Evolutionary conservation across 225 moss, liverwort and hornwort species (phyloP).

Genomic region (Polytrichum formosum): DNA sequence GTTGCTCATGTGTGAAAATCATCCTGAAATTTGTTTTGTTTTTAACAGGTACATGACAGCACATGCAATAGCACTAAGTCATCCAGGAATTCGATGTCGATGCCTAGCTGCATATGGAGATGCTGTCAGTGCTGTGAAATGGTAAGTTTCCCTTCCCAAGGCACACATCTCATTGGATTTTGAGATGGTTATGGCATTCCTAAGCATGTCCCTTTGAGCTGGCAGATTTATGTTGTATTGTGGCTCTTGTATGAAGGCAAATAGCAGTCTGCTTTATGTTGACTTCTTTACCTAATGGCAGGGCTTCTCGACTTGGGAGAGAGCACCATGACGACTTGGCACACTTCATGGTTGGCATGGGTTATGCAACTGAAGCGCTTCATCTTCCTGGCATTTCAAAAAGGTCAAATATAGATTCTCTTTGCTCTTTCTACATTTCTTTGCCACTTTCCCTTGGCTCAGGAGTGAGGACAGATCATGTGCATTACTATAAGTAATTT

Average conservation of each 20-base stretch:
- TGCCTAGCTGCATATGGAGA: constrained; percentile 99
- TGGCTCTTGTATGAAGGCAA: no score
- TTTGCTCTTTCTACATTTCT: no score
- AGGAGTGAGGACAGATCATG: no score
- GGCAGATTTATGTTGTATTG: no score
- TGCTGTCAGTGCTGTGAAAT: constrained; percentile 98
- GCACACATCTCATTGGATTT: no score
- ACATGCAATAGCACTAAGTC: constrained; percentile 86
- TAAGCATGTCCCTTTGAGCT: no score
- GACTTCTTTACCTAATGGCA: constrained; percentile 25
- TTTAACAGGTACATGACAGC: constrained; percentile 85
- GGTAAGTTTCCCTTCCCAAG: constrained; percentile 41
- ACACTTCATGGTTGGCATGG: constrained; percentile 96
- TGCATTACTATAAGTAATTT: no score
- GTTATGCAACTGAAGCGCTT: constrained; percentile 91
- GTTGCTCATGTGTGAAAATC: no score
- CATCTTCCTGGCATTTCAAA: constrained; percentile 97
- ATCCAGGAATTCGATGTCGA: constrained; percentile 98
- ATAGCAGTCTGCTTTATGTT: no score
- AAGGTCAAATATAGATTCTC: constrained; percentile 37
- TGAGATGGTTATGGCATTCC: no score
- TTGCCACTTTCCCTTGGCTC: no score
- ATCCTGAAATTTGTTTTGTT: neutral
- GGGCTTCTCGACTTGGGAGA: constrained; percentile 95
- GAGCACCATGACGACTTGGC: constrained; percentile 99